These are phyloP conservation scores for Alternaria conjuncta DNA, from an alignment of 2,329 filamentous ascomycete genomes.

Conservation along the genomic window DNA sequence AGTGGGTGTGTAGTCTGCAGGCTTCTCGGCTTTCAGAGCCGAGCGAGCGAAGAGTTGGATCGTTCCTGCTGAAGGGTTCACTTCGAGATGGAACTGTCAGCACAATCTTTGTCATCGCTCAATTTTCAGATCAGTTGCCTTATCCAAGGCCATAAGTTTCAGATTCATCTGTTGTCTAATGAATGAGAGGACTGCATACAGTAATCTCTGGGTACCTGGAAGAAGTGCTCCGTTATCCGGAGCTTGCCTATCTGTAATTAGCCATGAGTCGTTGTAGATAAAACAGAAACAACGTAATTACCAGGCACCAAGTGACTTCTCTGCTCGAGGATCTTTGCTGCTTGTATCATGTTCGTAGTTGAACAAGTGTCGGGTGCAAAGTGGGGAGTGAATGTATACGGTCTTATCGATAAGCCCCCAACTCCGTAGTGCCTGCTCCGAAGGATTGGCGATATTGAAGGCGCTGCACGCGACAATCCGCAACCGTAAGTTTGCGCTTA, in stretches of 20 bases:
- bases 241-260: slow-evolving; percentile 67
- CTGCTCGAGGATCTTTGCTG: slow-evolving; percentile 57
- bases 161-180: neutral
- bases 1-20: slow-evolving; percentile 56
- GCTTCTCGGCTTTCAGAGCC: slow-evolving; percentile 69
- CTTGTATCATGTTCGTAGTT: slow-evolving; percentile 45
- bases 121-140: neutral
- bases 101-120: neutral
- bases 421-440: slow-evolving; percentile 24
- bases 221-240: slow-evolving; percentile 80
- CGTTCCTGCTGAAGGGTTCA: slow-evolving; percentile 63
- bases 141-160: neutral
- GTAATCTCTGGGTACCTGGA: slow-evolving; percentile 85
- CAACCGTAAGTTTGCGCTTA: neutral
- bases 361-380: slow-evolving; percentile 1
- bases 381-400: slow-evolving; percentile 18
- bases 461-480: neutral
- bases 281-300: slow-evolving; percentile 17
- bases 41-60: slow-evolving; percentile 81
- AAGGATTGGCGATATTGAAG: slow-evolving; percentile 2
- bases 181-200: slow-evolving; percentile 17
- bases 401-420: slow-evolving; percentile 29
- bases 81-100: slow-evolving; percentile 1
- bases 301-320: slow-evolving; percentile 54
- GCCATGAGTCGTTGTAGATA: neutral